Evolutionary conservation across 495 filamentous ascomycete genomes (phyloP).

Genomic region (Daldinia childiae): DNA sequence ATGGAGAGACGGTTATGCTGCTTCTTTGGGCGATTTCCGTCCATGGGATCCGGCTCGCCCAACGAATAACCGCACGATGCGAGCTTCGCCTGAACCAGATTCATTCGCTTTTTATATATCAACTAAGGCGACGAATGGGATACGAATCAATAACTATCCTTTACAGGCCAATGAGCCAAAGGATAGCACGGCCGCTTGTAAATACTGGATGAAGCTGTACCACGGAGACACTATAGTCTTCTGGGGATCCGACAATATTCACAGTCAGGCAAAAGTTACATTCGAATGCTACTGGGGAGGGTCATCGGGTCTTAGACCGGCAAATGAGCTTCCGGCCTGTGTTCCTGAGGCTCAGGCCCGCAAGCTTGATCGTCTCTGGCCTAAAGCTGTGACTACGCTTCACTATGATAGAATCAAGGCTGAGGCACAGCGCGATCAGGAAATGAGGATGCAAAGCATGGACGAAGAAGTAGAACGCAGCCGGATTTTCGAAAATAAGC

Average conservation of each 20-base stretch:
- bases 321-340: constrained; percentile 26
- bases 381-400: constrained; percentile 37
- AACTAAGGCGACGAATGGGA: constrained; percentile 74
- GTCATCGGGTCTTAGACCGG: constrained; percentile 46
- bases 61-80: constrained; percentile 39
- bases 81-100: constrained; percentile 53
- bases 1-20: constrained; percentile 71
- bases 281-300: constrained; percentile 61
- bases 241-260: constrained; percentile 54
- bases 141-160: constrained; percentile 73
- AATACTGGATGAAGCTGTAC: constrained; percentile 72
- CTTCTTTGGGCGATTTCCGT: constrained; percentile 47
- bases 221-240: constrained; percentile 77
- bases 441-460: constrained; percentile 47
- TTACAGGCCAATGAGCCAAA: constrained; percentile 61
- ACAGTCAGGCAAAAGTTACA: constrained; percentile 46
- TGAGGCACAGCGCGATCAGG: constrained; percentile 51
- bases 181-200: constrained; percentile 55
- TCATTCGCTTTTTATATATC: constrained; percentile 75
- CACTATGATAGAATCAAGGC: constrained; percentile 36
- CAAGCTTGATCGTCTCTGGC: constrained; percentile 46
- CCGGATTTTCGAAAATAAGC: constrained; percentile 52
- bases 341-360: constrained; percentile 37
- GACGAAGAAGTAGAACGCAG: constrained; percentile 53
- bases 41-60: constrained; percentile 52